These are phyloP conservation scores for Peniophora sp. DNA, from an alignment of 1,284 basidiomycete species.

Conservation along the genomic window DNA sequence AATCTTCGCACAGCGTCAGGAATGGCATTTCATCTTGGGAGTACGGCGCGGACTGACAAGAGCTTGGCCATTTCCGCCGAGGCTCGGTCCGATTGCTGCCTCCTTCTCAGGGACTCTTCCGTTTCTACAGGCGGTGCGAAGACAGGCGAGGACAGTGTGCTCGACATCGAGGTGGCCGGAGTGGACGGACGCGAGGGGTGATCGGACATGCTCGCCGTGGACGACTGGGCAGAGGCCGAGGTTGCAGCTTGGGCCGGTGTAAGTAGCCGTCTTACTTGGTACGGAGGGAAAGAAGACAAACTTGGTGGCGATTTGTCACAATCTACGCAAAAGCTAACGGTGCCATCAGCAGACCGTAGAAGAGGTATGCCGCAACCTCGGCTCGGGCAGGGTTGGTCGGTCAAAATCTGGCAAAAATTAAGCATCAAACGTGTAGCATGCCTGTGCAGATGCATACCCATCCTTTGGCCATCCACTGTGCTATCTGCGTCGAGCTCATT, in stretches of 20 bases:
- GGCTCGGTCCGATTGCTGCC: slow-evolving; percentile 73
- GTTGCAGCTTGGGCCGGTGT: slow-evolving; percentile 5
- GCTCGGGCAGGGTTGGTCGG: slow-evolving; percentile 52
- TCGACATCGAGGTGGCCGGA: slow-evolving; percentile 66
- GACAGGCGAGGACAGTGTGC: slow-evolving; percentile 46
- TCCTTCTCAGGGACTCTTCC: slow-evolving; percentile 53
- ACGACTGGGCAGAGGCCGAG: slow-evolving; percentile 9
- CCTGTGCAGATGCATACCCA: slow-evolving; percentile 44
- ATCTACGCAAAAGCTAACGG: slow-evolving; percentile 49
- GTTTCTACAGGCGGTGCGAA: slow-evolving; percentile 56
- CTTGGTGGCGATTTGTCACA: slow-evolving; percentile 31
- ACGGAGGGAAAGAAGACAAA: slow-evolving; percentile 1
- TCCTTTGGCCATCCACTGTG: slow-evolving; percentile 68
- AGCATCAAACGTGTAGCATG: slow-evolving; percentile 7
- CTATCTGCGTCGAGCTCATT: slow-evolving; percentile 27
- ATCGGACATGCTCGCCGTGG: slow-evolving; percentile 39
- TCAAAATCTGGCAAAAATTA: slow-evolving; percentile 37
- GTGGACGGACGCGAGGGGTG: slow-evolving; percentile 52
- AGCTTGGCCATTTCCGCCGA: slow-evolving; percentile 70
- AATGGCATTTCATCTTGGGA: no score
- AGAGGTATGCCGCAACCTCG: slow-evolving; percentile 55
- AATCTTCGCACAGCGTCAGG: slow-evolving; percentile 19
- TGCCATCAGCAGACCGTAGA: slow-evolving; percentile 54
- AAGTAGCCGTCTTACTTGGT: neutral
- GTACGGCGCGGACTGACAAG: slow-evolving; percentile 21